Base-by-base conservation (phyloP, 805 yeast genomes). In the Saccharomycopsis malanga region DNA sequence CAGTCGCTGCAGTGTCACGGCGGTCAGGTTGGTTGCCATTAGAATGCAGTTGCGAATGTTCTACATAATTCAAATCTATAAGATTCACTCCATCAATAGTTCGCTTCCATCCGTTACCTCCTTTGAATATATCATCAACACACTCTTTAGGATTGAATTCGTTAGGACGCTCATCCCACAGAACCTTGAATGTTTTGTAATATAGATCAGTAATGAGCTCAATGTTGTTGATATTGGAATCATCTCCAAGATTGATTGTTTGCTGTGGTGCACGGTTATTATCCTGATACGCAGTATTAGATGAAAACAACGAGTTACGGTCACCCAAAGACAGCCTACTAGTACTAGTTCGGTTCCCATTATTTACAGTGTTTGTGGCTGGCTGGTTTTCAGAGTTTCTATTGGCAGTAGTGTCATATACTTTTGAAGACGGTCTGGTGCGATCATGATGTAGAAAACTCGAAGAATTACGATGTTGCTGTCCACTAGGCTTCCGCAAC, bases 111-210 rank as follows among this genome's bases (percentile, higher is more conserved):
- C 87, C 93, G 44, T 76, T 74, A 1, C 86, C 84, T 25, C 85
- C 83, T 24, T 74, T 71, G 48, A 86, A 73, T 2, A 89, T 83
- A 61, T 87, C 94, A 27, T 79, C 78, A 9, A 88, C 71, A 53
- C 89, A 77, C 49, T 81, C 85, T 42, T 73, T 72, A 0, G 96
- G 91, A 10, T 80, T 68, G 60, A 70, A 68, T 65, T 84, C 76
- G 46, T 74, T 71, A 4, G 75, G 73, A 39, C 74, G 60, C 24
- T 66, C 61, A 52, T 79, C 85, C 87, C 87, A 81, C 0, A 79
- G 70, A 29, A 74, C 61, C 50, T 79, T 80, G 51, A 79, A 69
- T 1, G 81, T 72, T 53, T 70, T 73, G 47, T 73, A 71, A 54
- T 77, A 76, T 4, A 79, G 61, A 34, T 64, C 69, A 27, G 71